Evolutionary conservation across 208 protist species (phyloP).

Genomic region (Leishmania guyanensis): DNA sequence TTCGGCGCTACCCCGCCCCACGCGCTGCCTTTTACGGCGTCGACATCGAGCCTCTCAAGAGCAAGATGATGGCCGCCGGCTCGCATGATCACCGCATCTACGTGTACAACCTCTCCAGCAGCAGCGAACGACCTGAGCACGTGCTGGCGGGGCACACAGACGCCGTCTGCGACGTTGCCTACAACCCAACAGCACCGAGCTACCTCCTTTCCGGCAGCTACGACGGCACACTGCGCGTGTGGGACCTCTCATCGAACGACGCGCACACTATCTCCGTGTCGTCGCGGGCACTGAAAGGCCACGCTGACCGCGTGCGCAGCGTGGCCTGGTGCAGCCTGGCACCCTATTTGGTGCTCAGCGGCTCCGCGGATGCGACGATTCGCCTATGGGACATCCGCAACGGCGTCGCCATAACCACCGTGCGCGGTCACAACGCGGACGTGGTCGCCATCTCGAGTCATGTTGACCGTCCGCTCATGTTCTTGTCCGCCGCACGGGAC

Average conservation of each 20-base stretch:
- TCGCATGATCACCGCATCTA: constrained; percentile 83
- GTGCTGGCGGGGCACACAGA: constrained; percentile 80
- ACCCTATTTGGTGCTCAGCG: constrained; percentile 84
- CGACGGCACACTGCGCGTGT: constrained; percentile 91
- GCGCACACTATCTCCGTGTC: constrained; percentile 71
- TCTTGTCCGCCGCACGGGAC: constrained; percentile 90
- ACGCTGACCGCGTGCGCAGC: constrained; percentile 69
- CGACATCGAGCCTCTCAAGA: constrained; percentile 70
- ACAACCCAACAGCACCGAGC: constrained; percentile 67
- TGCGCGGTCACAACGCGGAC: constrained; percentile 88
- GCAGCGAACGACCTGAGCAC: constrained; percentile 43
- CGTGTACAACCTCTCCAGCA: constrained; percentile 76
- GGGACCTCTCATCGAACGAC: constrained; percentile 76
- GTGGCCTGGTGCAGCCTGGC: constrained; percentile 86
- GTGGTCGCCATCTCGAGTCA: constrained; percentile 82
- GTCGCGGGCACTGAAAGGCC: constrained; percentile 74
- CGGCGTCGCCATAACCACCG: constrained; percentile 53
- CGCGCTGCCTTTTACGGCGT: constrained; percentile 53
- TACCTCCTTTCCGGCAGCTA: constrained; percentile 85
- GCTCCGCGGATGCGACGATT: constrained; percentile 80
- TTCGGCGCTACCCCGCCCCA: constrained; percentile 63
- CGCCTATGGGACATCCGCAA: constrained; percentile 91
- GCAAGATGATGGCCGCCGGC: constrained; percentile 75
- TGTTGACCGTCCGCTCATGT: constrained; percentile 86
- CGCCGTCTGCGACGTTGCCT: constrained; percentile 76